Evolutionary conservation across 768 basidiomycete species (phyloP).

Genomic region (Atractiella rhizophila): DNA sequence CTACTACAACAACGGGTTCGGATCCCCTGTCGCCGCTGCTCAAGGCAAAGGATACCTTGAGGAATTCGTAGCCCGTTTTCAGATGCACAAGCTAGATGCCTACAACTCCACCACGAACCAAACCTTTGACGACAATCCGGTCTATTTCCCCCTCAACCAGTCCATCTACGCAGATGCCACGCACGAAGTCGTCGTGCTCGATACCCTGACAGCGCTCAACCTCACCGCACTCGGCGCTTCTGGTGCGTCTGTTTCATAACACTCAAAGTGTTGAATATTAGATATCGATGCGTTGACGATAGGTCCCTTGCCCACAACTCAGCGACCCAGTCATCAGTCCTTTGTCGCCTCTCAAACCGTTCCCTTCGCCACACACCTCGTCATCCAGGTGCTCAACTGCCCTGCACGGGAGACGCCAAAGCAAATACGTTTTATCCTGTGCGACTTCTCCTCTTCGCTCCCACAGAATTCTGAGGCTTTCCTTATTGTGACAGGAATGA

Average conservation of each 20-base stretch:
- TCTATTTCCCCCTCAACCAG: constrained; percentile 21
- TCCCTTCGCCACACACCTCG: constrained; percentile 62
- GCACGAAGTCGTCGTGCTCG: constrained; percentile 20
- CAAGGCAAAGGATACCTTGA: constrained; percentile 27
- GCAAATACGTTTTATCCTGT: constrained; percentile 18
- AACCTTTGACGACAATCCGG: constrained; percentile 32
- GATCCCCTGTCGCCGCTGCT: constrained; percentile 45
- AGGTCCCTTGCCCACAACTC: constrained; percentile 17
- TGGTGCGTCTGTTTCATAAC: too few relatives aligned
- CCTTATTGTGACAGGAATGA: constrained; percentile 72
- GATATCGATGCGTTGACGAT: too few relatives aligned
- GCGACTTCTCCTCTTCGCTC: constrained; percentile 46
- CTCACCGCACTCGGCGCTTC: constrained; percentile 20
- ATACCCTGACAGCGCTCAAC: constrained; percentile 21
- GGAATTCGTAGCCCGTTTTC: constrained; percentile 58
- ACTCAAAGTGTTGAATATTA: background rate
- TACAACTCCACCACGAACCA: constrained; percentile 67
- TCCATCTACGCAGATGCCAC: constrained; percentile 25
- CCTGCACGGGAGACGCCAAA: constrained; percentile 7
- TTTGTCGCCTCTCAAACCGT: constrained; percentile 54
- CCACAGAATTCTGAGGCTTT: too few relatives aligned
- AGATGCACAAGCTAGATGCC: constrained; percentile 30
- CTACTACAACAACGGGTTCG: constrained; percentile 29
- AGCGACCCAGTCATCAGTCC: constrained; percentile 24
- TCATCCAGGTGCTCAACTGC: constrained; percentile 38